phyloP scores from a whole-genome alignment of 371 early-diverging fungal species.

The Parasitella parasitica region DNA sequence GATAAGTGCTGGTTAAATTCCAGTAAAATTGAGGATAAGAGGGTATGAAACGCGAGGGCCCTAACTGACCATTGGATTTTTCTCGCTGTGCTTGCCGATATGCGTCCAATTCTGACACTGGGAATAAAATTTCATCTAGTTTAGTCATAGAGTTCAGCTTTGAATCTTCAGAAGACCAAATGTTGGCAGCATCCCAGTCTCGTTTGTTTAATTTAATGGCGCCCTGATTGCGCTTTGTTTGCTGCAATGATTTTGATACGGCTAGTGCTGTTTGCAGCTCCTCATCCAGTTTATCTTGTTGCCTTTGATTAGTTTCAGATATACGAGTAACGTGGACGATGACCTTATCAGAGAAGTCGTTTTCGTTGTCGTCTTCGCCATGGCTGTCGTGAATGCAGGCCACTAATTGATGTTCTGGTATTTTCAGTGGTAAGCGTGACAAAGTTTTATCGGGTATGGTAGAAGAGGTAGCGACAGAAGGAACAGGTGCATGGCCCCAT shows the following conservation, averaged over 20 bases:
- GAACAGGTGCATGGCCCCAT: constrained; percentile 29
- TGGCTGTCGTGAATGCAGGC: background rate
- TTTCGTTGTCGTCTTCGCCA: constrained; percentile 4
- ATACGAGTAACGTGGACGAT: background rate
- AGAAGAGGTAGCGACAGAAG: background rate
- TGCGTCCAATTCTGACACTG: background rate
- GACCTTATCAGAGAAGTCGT: constrained; percentile 10
- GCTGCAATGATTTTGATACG: constrained; percentile 17
- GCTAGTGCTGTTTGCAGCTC: constrained; percentile 30
- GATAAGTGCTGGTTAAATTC: constrained; percentile 11
- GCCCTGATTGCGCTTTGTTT: background rate
- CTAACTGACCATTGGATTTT: constrained; percentile 1
- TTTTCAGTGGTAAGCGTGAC: background rate
- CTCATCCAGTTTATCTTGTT: constrained; percentile 24
- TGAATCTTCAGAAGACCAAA: constrained; percentile 24
- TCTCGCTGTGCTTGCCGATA: background rate
- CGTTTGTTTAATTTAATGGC: background rate
- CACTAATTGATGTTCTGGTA: background rate
- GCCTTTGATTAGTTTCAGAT: background rate
- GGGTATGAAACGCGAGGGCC: background rate
- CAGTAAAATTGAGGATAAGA: background rate
- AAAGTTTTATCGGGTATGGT: background rate
- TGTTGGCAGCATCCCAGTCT: constrained; percentile 21
- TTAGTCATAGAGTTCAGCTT: background rate
- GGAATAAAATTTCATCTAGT: constrained; percentile 1